Conservation (phyloP, 306 rosid genomes). For the Geum urbanum region DNA sequence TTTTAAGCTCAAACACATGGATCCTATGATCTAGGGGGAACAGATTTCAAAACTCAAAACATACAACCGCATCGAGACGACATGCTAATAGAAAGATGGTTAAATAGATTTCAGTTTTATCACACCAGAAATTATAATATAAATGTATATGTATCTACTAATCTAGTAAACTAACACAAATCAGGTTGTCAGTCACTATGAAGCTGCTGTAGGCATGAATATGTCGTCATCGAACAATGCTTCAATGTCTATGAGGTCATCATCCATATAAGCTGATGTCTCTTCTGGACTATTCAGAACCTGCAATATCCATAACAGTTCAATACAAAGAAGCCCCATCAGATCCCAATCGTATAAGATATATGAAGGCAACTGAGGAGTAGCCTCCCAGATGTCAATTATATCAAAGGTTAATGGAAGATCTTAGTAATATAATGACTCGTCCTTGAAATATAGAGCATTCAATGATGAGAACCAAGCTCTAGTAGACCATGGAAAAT, state of each 20-base stretch:
- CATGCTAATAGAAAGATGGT: not conserved
- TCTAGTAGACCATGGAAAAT: no score
- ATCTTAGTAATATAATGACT: no score
- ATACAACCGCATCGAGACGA: not conserved
- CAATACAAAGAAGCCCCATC: not conserved
- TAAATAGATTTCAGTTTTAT: not conserved
- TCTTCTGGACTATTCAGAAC: conserved; percentile 36
- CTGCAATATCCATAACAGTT: conserved; percentile 30
- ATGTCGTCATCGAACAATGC: conserved; percentile 53
- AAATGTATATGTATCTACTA: not conserved
- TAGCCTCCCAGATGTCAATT: not conserved
- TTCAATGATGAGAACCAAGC: no score
- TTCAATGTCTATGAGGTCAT: conserved; percentile 46
- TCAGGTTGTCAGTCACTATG: conserved; percentile 21
- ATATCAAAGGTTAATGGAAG: no score
- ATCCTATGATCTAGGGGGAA: no score
- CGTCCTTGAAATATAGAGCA: no score
- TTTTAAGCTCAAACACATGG: no score
- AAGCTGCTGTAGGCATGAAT: conserved; percentile 41
- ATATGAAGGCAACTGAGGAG: not conserved
- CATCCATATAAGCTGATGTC: conserved; percentile 28
- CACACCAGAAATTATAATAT: no score
- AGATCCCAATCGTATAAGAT: not conserved
- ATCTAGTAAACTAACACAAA: not conserved
- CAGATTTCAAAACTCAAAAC: no score